Evolutionary conservation across 2,329 filamentous ascomycete genomes (phyloP), one percentile per base, ranked within the genome.

Genomic region (Ceratocystis ficicola): DNA sequence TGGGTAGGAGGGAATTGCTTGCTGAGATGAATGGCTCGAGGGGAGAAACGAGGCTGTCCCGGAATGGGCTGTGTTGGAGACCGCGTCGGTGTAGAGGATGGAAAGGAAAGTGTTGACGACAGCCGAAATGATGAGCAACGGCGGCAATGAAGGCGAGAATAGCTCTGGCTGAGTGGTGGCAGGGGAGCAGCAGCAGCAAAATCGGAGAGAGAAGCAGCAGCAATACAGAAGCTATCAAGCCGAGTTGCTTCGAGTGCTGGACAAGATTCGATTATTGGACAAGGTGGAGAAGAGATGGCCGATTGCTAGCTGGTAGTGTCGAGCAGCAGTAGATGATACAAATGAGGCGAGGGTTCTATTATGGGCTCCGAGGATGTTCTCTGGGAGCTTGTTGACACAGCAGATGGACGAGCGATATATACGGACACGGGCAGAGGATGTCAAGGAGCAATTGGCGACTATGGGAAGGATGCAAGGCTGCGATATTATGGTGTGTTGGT

Each of bases 171-270:
- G 22, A 10, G 17, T 15, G 22, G 10, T 7, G 28, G 52, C 52
- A 28, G 22, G 25, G 52, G 22, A 57, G 28, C 52, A 32, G 52
- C 12, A 17, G 50, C 20, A 55, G 50, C 50, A 55, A 22, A 52
- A 52, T 52, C 48, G 48, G n/a, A 22, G 17, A 52, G 48, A 52
- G 48, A 3, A 50, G 50, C 52, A 50, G 50, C 52, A 50, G 46
- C n/a, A 50, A 22, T 6, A 10, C 46, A 20, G n/a, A 50, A 10
- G 46, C 46, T 25, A 50, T 10, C 46, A 25, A 22, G 20, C 20
- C 2, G 17, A n/a, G 44, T 12, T 41, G 36, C 36, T 8, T 41
- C 8, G 36, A 41, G 8, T 10, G 36, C 44, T n/a, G 44, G 44
- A 5, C 20, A 20, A 48, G 44, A 48, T 48, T 17, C 5, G 15